Evolutionary conservation across 805 yeast species (phyloP).

Genomic region (Candida methanosorbosa): DNA sequence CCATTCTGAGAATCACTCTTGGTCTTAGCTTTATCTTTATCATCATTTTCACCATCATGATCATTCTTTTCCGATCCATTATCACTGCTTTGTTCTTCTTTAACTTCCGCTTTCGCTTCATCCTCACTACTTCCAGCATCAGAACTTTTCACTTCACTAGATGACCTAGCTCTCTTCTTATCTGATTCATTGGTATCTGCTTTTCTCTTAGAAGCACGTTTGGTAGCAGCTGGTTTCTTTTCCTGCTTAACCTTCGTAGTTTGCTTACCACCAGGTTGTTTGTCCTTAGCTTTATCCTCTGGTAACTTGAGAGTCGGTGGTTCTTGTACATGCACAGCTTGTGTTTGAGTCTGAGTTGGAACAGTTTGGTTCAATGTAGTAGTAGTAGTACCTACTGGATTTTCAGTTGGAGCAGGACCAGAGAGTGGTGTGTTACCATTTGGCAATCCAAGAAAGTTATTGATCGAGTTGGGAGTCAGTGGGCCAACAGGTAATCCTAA

Average conservation of each 20-base stretch:
- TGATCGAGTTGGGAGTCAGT: conserved; percentile 15
- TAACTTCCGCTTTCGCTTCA: not conserved
- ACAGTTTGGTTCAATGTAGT: not conserved
- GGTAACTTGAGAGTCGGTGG: not conserved
- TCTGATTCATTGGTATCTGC: conserved; percentile 1
- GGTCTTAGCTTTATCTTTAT: not conserved
- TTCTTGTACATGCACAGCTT: not conserved
- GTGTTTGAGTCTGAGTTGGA: no score
- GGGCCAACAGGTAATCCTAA: conserved; percentile 15
- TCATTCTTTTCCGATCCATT: not conserved
- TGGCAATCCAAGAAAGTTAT: not conserved
- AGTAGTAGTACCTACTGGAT: not conserved
- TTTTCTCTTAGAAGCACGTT: conserved; percentile 1
- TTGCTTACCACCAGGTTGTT: not conserved
- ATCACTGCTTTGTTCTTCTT: not conserved
- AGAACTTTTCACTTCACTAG: no score
- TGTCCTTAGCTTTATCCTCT: not conserved
- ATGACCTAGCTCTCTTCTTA: conserved; percentile 1
- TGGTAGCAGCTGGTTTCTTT: not conserved
- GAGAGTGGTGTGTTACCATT: not conserved
- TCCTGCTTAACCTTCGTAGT: not conserved
- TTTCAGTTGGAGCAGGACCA: not conserved
- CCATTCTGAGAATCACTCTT: conserved; percentile 3
- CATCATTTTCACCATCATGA: not conserved
- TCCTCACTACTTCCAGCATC: not conserved